Evolutionary conservation across 768 basidiomycete species (phyloP), one percentile per base, ranked within the genome.

Genomic region (Boletus vinaceobasis): DNA sequence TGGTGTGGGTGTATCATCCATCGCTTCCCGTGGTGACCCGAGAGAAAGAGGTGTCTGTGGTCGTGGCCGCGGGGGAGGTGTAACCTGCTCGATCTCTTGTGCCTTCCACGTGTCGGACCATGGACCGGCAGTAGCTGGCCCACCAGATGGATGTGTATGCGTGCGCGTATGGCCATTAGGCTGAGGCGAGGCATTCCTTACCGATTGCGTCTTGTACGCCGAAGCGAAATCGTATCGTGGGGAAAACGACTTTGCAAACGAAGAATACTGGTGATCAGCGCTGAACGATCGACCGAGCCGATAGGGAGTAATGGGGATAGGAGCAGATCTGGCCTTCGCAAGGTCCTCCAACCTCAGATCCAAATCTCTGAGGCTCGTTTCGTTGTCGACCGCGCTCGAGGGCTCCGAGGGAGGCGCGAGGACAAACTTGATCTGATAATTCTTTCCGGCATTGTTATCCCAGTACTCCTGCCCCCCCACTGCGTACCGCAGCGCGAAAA

Each of bases 371-470:
- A 89, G 77, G n/a, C 74, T 65, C 52, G 68, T 69, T 44, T 77
- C 65, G 62, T 75, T 66, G 50, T 74, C 74, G 27, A 71, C 71
- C 21, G 66, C 71, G 48, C 69, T 60, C 42, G 60, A 69, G 37
- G 65, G 48, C 39, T 62, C 58, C 27, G 55, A 61, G 50, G 64
- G 62, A 48, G 63, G 63, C 54, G 43, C 44, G 15, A 58, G 58
- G 51, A 71, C 72, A 65, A 98, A 95, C 52, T 77, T 81, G 51
- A 90, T 81, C 44, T 82, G 74, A 70, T 96, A 98, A 67, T 98
- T 91, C 50, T 77, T 68, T 2, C 87, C 86, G 26, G 62, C 67
- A 66, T 97, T 96, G 74, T 91, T 95, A 70, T 98, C 96, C 96
- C 96, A 98, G 54, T 88, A 80, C 69, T 98, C 94, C 60, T 76